These are phyloP conservation scores for Ophiorrhiza pumila DNA, from an alignment of 257 asterid genomes.

Conservation along the genomic window DNA sequence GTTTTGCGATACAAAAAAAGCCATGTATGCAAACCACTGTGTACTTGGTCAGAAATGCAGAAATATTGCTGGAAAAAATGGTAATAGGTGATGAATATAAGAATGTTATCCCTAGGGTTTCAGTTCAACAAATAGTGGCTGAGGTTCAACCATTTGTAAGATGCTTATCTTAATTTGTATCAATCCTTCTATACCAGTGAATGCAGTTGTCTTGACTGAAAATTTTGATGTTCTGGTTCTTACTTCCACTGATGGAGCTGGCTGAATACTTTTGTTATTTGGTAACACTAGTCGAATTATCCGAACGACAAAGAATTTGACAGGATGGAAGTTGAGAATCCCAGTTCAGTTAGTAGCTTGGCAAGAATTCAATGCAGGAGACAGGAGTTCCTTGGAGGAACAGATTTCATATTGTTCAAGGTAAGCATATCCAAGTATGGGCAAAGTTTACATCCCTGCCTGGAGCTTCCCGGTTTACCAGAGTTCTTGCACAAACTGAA, in stretches of 20 bases:
- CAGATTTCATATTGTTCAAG: not conserved
- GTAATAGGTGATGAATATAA: not conserved
- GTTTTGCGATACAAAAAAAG: not conserved
- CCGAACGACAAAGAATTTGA: not conserved
- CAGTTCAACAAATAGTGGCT: no score
- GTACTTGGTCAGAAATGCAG: not conserved
- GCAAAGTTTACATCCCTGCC: not conserved
- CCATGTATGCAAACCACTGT: not conserved
- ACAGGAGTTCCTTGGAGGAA: not conserved
- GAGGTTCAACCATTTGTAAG: not conserved
- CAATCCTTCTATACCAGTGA: not conserved
- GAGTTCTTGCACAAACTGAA: not conserved
- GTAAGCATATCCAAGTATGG: not conserved
- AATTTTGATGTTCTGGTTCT: not conserved
- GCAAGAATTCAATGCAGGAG: not conserved
- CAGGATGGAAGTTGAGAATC: not conserved
- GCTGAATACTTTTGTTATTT: not conserved
- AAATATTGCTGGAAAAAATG: not conserved
- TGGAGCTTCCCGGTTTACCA: not conserved
- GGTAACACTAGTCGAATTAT: no score
- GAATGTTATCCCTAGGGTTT: not conserved
- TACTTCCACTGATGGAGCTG: not conserved
- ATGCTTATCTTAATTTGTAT: not conserved
- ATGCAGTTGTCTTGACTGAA: not conserved
- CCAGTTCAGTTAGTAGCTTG: conserved; percentile 4